Evolutionary conservation across 306 rosid species (phyloP).

Genomic region (Dalbergia cultrata): DNA sequence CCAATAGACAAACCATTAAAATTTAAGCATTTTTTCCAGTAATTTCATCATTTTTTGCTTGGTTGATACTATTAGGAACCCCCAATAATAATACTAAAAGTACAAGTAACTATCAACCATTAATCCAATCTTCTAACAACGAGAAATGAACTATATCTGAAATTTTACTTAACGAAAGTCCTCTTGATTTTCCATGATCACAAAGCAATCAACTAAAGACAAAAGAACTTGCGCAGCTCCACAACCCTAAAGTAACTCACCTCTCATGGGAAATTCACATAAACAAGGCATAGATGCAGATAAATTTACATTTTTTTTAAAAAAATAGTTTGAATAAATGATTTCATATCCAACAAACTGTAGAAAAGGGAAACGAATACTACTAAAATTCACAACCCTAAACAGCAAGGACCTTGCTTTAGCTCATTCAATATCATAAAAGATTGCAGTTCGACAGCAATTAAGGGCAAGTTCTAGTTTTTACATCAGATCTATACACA

Average conservation of each 20-base stretch:
- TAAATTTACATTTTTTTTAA: not conserved
- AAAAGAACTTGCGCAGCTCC: not conserved
- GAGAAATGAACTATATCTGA: not conserved
- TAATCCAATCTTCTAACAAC: constrained; percentile 8
- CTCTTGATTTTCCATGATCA: constrained; percentile 5
- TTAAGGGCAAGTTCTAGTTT: not conserved
- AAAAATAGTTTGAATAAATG: not conserved
- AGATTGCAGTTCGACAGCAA: not conserved
- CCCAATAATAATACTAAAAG: not conserved
- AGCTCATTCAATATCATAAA: not conserved
- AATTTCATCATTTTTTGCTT: too few relatives aligned
- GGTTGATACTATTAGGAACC: too few relatives aligned
- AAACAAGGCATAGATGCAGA: not conserved
- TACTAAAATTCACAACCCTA: constrained; percentile 1
- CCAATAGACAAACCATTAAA: too few relatives aligned
- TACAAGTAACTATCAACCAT: not conserved
- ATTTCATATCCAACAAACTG: too few relatives aligned
- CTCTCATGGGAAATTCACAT: not conserved
- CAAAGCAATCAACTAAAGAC: not conserved
- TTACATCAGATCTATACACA: constrained; percentile 24
- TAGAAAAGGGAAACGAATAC: not conserved
- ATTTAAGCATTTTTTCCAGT: too few relatives aligned
- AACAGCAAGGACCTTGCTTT: constrained; percentile 5
- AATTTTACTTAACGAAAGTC: not conserved
- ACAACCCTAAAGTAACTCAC: not conserved